Percentiles rank a stretch among this genome's conserved stretches.
Evolutionary conservation across 164 flowering plant genomes (phyloP).

Genomic region (Sextonia rubra): DNA sequence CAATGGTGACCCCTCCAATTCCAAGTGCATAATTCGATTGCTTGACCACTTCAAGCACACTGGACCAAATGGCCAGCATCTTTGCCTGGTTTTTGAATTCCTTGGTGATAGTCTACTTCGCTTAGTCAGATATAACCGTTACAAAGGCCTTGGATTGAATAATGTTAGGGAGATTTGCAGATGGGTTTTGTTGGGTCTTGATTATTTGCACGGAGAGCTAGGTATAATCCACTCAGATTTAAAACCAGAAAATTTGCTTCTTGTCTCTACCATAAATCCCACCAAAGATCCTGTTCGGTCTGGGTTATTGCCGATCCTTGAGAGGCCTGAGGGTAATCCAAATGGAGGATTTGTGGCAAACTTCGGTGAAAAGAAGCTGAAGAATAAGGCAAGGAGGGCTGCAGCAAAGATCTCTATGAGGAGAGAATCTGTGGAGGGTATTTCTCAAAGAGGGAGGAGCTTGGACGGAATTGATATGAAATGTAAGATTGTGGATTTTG

Average conservation of each 20-base stretch:
- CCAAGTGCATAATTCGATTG: constrained; percentile 55
- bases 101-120: constrained; percentile 89
- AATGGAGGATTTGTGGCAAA: constrained; percentile 51
- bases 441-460: constrained; percentile 37
- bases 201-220: constrained; percentile 83
- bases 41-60: constrained; percentile 84
- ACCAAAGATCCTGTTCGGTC: constrained; percentile 78
- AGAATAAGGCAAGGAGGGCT: constrained; percentile 73
- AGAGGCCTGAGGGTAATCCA: constrained; percentile 72
- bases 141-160: constrained; percentile 60
- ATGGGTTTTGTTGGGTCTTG: constrained; percentile 71
- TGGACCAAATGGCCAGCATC: constrained; percentile 95
- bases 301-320: constrained; percentile 59
- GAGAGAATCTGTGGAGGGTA: constrained; percentile 57
- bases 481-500: constrained; percentile 95
- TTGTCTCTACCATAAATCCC: constrained; percentile 75
- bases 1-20: constrained; percentile 59
- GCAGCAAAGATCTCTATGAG: constrained; percentile 69
- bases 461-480: constrained; percentile 77
- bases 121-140: constrained; percentile 61
- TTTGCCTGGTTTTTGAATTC: constrained; percentile 87
- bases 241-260: constrained; percentile 91
- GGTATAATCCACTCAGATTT: constrained; percentile 82
- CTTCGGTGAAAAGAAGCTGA: constrained; percentile 67
- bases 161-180: constrained; percentile 80